Base-by-base conservation (phyloP, 2,329 filamentous ascomycete genomes). In the Tolypocladium nubicola region DNA sequence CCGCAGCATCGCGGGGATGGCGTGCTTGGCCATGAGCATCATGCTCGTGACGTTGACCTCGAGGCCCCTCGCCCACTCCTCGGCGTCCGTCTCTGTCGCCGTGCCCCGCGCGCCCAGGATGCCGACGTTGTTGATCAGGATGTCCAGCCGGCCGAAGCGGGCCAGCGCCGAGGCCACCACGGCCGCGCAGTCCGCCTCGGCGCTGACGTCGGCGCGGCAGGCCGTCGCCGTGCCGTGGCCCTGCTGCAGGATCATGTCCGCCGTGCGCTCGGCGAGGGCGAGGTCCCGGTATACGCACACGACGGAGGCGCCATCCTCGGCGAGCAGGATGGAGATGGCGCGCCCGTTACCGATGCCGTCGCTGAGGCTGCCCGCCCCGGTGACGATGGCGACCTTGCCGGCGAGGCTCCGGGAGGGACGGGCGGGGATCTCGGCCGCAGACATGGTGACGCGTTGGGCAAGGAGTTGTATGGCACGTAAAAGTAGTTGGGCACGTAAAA, bases 121-220 rank as follows among this genome's bases (percentile, higher is more conserved):
- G 0, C 85, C 86, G 2, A 88, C 85, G 57, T 82, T 83, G 64
- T 87, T 87, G 40, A 87, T 72, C 1, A 88, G 70, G 47, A 87
- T 83, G 62, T 87, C 83, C 2, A 88, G 61, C 1, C 80, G 71
- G 0, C 82, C 82, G 61, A 80, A 87, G 2, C 72, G 59, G 26
- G 26, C 26, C 1, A 83, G 16, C 0, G 83, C 76, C 0, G 66
- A 57, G 0, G 73, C 59, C 8, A 78, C 70, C 1, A 71, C 68
- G 1, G 59, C 61, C 54, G 78, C 69, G 63, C 83, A 87, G 56
- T 85, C 80, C 0, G 58, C 57, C 19, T 77, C 72, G 1, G 69
- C 67, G 0, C 81, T 84, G n/a, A 87, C 81, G 61, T 87, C 79
- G 2, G 73, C 81, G 53, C 71, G 64, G 1, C 76, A 61, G 0